Evolutionary conservation across 306 rosid species (phyloP).

Genomic region (Abrus pulchellus): DNA sequence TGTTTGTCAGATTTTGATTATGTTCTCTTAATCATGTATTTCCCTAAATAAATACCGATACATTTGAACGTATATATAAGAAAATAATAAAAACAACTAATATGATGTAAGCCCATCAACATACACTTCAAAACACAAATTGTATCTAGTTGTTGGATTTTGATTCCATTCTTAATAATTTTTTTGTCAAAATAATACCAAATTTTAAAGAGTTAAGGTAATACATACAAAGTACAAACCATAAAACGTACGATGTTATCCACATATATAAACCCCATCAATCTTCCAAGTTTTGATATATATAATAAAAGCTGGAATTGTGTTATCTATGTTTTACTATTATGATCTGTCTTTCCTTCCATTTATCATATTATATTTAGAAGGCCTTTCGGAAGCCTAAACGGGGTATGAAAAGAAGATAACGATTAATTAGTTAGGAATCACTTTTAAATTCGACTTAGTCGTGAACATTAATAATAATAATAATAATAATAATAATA

Average conservation of each 20-base stretch:
- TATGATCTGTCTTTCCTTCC: background rate
- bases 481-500: too few species aligned
- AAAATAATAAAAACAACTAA: background rate
- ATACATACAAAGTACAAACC: background rate
- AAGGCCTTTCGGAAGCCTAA: too few species aligned
- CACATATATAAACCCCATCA: background rate
- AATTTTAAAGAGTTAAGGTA: background rate
- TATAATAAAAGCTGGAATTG: background rate
- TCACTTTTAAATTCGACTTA: too few species aligned
- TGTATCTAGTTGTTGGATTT: background rate
- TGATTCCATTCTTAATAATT: background rate
- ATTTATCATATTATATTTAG: too few species aligned
- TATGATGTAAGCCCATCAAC: background rate
- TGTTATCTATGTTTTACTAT: background rate
- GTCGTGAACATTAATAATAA: too few species aligned
- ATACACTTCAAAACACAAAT: background rate
- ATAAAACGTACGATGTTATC: background rate
- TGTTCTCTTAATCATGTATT: background rate
- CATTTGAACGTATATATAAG: background rate
- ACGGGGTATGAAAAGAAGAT: too few species aligned
- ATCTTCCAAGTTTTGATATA: background rate
- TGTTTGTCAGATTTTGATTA: conserved; percentile 4
- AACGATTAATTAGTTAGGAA: too few species aligned
- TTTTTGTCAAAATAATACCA: background rate
- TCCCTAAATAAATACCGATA: background rate